Percentiles rank a stretch among this genome's conserved stretches.
Conservation (phyloP, 2,329 filamentous ascomycete genomes). For the Periconia sp. region DNA sequence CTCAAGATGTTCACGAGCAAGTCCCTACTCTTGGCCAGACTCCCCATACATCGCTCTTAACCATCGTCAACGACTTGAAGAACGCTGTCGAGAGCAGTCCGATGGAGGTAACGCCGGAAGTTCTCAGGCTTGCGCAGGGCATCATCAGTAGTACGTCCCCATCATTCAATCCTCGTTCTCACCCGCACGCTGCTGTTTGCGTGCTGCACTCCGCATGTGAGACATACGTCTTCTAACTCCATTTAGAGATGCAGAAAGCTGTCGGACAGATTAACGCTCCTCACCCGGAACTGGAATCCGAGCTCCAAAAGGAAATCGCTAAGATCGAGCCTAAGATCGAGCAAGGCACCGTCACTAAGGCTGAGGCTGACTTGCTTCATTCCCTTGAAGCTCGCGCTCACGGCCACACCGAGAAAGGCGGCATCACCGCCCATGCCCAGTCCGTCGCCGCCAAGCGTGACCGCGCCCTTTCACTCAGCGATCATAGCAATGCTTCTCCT, state of each 20-base stretch:
- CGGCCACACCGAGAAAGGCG: conserved; percentile 41
- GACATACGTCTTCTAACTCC: no score
- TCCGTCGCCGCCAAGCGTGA: conserved; percentile 44
- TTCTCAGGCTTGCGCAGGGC: conserved; percentile 30
- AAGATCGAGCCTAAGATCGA: conserved; percentile 41
- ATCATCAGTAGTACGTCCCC: conserved; percentile 36
- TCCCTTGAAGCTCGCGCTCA: conserved; percentile 49
- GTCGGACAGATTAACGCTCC: conserved; percentile 29
- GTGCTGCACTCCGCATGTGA: no score
- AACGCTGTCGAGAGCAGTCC: conserved; percentile 31
- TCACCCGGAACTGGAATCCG: conserved; percentile 37
- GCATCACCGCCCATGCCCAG: conserved; percentile 48
- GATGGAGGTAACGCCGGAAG: conserved; percentile 29
- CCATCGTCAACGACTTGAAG: conserved; percentile 34
- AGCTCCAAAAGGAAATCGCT: conserved; percentile 36
- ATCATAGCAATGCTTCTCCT: conserved; percentile 7
- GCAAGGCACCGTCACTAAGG: conserved; percentile 42
- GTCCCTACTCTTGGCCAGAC: conserved; percentile 14
- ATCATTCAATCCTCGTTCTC: neutral
- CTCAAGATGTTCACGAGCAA: conserved; percentile 25
- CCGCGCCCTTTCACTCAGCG: conserved; percentile 13
- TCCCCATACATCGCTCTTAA: conserved; percentile 26
- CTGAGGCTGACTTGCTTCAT: conserved; percentile 50
- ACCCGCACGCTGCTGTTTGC: neutral
- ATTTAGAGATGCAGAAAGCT: conserved; percentile 41